phyloP scores from a whole-genome alignment of 169 alveolate species.

The Plasmodium fragile region DNA sequence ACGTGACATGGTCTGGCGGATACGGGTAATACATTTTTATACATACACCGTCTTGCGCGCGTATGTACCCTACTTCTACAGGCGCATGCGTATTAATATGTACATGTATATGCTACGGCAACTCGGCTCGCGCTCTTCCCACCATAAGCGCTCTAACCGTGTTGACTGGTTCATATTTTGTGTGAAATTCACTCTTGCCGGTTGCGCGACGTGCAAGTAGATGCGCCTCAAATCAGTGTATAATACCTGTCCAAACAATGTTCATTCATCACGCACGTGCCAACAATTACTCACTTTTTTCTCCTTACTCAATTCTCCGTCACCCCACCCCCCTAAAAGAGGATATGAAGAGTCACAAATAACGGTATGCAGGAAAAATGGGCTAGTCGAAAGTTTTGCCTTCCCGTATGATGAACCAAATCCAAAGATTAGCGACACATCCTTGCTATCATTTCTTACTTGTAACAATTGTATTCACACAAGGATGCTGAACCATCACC shows the following conservation, averaged over 20 bases:
- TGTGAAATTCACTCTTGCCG: not conserved
- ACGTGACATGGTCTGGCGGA: slow-evolving; percentile 74
- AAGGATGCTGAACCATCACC: slow-evolving; percentile 64
- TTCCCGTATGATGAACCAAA: slow-evolving; percentile 17
- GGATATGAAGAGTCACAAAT: slow-evolving; percentile 74
- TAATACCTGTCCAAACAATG: not conserved
- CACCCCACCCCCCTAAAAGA: slow-evolving; percentile 23
- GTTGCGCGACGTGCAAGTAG: not conserved
- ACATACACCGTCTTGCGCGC: not conserved
- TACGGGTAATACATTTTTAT: slow-evolving; percentile 58
- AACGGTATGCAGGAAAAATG: slow-evolving; percentile 53
- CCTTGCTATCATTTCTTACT: slow-evolving; percentile 29
- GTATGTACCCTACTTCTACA: not conserved
- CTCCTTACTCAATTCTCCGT: not conserved
- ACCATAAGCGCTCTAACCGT: not conserved
- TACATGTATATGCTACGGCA: not conserved
- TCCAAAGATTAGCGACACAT: slow-evolving; percentile 6
- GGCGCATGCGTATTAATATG: not conserved
- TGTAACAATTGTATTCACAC: slow-evolving; percentile 56
- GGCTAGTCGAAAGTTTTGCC: slow-evolving; percentile 44
- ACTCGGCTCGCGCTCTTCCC: not conserved
- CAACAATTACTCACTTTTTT: not conserved
- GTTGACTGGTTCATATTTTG: not conserved
- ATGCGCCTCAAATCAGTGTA: not conserved
- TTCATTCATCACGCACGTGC: not conserved